Evolutionary conservation across 176 grass and related monocot species (phyloP).

Genomic region (Alopecurus myosuroides): DNA sequence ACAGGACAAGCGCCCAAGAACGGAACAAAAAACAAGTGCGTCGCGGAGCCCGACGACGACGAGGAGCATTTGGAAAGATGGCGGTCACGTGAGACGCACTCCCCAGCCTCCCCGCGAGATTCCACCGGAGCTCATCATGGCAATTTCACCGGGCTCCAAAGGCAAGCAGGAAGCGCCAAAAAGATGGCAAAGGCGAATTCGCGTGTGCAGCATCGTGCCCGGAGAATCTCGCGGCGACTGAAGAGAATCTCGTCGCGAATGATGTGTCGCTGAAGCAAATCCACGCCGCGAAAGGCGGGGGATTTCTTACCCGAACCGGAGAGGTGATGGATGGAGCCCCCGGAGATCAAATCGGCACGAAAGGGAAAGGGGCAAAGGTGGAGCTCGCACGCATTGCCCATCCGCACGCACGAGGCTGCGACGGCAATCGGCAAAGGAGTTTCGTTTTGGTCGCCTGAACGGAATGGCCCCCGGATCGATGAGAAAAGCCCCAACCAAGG

Average conservation of each 20-base stretch:
- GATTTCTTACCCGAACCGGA: conserved; percentile 26
- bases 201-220: not conserved
- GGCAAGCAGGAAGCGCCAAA: conserved; percentile 3
- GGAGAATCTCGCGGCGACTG: not conserved
- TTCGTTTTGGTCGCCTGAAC: no score
- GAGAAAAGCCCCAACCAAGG: not conserved
- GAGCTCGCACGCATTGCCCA: not conserved
- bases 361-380: conserved; percentile 29
- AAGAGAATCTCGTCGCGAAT: no score
- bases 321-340: not conserved
- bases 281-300: conserved; percentile 22
- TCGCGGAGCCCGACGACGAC: conserved; percentile 5
- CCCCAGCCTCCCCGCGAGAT: not conserved
- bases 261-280: not conserved
- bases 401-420: not conserved
- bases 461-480: not conserved
- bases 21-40: conserved; percentile 18
- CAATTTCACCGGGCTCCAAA: conserved; percentile 3
- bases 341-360: not conserved
- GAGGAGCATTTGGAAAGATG: not conserved
- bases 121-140: conserved; percentile 27
- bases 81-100: conserved; percentile 42
- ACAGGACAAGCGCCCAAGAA: conserved; percentile 21
- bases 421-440: no score
- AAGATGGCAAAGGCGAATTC: not conserved